Evolutionary conservation across 768 basidiomycete genomes (phyloP).

Genomic region (Baorangia bicolor): DNA sequence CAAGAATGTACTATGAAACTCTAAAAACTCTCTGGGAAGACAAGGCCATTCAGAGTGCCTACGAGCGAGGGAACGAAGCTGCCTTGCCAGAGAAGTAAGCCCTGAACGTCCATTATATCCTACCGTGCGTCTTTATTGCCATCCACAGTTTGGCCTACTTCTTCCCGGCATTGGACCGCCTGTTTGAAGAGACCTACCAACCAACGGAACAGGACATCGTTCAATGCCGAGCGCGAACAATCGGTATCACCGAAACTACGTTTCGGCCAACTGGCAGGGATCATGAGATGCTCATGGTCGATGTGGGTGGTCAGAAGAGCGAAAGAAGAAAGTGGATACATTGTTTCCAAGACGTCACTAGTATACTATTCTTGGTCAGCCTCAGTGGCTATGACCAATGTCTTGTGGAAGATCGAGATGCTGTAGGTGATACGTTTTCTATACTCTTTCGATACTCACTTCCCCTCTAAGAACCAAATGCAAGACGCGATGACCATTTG

Average conservation of each 20-base stretch:
- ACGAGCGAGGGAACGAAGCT: conserved; percentile 82
- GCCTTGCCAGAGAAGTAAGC: conserved; percentile 87
- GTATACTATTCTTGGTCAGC: conserved; percentile 88
- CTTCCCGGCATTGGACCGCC: conserved; percentile 72
- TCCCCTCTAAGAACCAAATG: conserved; percentile 81
- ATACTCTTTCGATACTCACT: neutral
- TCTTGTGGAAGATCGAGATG: conserved; percentile 88
- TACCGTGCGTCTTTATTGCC: neutral
- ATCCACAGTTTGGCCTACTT: conserved; percentile 65
- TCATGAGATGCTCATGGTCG: conserved; percentile 89
- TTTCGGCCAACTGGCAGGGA: conserved; percentile 77
- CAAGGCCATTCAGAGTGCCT: conserved; percentile 70
- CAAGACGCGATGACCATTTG: conserved; percentile 98
- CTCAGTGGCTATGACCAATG: conserved; percentile 94
- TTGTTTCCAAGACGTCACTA: conserved; percentile 93
- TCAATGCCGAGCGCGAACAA: conserved; percentile 80
- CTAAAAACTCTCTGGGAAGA: conserved; percentile 78
- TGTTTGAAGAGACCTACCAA: conserved; percentile 70
- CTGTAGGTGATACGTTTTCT: conserved; percentile 48
- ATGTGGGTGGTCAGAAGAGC: conserved; percentile 92
- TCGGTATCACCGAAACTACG: conserved; percentile 86
- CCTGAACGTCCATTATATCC: neutral
- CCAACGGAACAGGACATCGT: conserved; percentile 90
- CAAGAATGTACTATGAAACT: conserved; percentile 60
- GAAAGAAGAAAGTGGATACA: conserved; percentile 94